Evolutionary conservation across 129 eudicot species (phyloP), one percentile per base, ranked within the genome.

Genomic region (Tanacetum coccineum): DNA sequence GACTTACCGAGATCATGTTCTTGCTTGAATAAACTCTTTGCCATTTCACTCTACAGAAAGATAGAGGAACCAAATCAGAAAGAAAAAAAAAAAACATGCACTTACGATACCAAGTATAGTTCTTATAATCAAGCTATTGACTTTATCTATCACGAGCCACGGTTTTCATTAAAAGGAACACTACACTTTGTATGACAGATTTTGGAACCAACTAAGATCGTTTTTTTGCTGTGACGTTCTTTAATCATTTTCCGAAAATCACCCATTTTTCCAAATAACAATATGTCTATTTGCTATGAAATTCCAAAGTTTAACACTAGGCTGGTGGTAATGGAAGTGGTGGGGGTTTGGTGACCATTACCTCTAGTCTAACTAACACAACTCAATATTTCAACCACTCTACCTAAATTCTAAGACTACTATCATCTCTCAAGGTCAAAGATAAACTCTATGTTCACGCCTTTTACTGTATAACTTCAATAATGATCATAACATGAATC

Each of bases 1-100:
- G 10, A 67, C 83, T 26, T 26, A 83, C 87, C 90, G 68, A 87
- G 81, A 71, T 81, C 83, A 74, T 87, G 81, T 22, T 87, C 87
- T 74, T 79, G 85, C 83, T 79, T 84, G 78, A 87, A 87, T 32
- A 75, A 82, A 70, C 90, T 84, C 83, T 81, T 87, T 12, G 91
- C 91, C 90, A 84, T 84, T 48, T 51, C 13, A 67, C 46, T 18
- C 17, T 64, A 17, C 54, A 42, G 2, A 64, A 64, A 44, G 26
- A 32, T 36, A 61, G 18, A 61, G n/a, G n/a, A 39, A 61, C 26
- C 10, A 36, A 60, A 32, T 61, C 15, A 32, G 26, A 61, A 32
- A 61, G n/a, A n/a, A n/a, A n/a, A n/a, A n/a, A 39, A 61, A 61
- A 2, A n/a, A 15, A 48, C 14, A 59, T 42, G 17, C 51, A 61